Base-by-base conservation (phyloP, 179 eudicot species). In the Spergularia azorica region DNA sequence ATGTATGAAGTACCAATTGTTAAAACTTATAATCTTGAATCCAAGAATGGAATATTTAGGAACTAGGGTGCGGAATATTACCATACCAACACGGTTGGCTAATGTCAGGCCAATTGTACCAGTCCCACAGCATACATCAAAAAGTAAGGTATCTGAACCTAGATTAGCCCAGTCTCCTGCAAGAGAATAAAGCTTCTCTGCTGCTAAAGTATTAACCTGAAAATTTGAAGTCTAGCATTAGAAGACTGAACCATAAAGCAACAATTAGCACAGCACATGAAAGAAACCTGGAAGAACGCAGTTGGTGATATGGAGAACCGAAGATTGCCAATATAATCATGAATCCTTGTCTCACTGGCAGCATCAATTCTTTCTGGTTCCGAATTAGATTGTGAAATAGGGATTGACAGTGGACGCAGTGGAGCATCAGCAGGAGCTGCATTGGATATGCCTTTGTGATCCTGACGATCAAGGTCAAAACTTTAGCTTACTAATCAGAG, bases 121-220 rank as follows among this genome's bases (percentile, higher is more conserved):
- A 73, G 98, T 92, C 66, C 98, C 98, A 79, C 98, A 94, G 81
- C 98, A 94, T 70, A 94, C 82, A 90, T 94, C 98, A 75, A 94
- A 94, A 57, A 94, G 96, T 82, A 94, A 84, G 73, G 94, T 94
- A 79, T 92, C 92, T 36, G 89, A 91, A 63, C 90, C 96, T 77
- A 94, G 86, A 58, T 76, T 86, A 72, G 98, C 98, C 98, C 98
- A 94, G 79, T 94, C 96, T 79, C 98, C 98, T 63, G 98, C 98
- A 79, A 94, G 97, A 2, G 96, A 87, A 82, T 92, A 94, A 76
- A 94, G 75, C 82, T 91, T 94, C 87, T 94, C 97, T 32, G 98
- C 98, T 70, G 97, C 98, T 64, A 89, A 87, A 73, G 97, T 92
- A 82, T 94, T 94, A 38, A 94, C 97, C 98, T 94, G 89, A 76